phyloP scores from a whole-genome alignment of 1,139 yeast species.

The Zhuliangozyma parablackwelliae region DNA sequence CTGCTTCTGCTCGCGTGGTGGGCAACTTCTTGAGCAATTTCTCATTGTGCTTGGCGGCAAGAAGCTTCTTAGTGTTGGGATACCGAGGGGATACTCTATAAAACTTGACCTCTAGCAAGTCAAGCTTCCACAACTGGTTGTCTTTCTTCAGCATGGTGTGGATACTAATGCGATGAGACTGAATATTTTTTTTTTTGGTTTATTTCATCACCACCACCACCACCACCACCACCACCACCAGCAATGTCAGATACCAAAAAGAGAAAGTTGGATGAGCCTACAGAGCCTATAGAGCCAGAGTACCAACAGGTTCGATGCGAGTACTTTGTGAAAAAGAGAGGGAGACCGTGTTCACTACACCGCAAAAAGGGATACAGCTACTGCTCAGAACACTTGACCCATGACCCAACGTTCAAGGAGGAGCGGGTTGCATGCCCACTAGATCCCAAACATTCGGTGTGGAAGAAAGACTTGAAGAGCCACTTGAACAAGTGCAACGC shows the following conservation, averaged over 20 bases:
- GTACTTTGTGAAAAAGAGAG: conserved; percentile 43
- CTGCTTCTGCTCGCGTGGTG: conserved; percentile 36
- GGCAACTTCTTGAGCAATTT: conserved; percentile 43
- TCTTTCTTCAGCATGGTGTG: conserved; percentile 6
- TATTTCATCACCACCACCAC: neutral
- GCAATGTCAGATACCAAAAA: conserved; percentile 11
- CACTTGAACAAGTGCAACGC: conserved; percentile 67
- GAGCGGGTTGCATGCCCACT: conserved; percentile 71
- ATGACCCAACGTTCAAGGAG: conserved; percentile 10
- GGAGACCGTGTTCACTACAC: conserved; percentile 59
- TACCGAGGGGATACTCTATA: conserved; percentile 46
- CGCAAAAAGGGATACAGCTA: conserved; percentile 44
- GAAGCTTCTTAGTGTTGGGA: conserved; percentile 46
- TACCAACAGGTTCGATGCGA: conserved; percentile 34
- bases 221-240: conserved; percentile 2
- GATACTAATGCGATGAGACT: conserved; percentile 4
- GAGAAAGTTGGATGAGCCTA: conserved; percentile 10
- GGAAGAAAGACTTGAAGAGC: conserved; percentile 50
- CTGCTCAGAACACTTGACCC: conserved; percentile 60
- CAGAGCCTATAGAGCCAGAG: conserved; percentile 33
- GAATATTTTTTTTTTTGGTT: conserved; percentile 1
- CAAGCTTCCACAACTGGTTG: conserved; percentile 44
- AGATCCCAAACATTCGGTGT: conserved; percentile 71
- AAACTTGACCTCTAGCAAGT: conserved; percentile 48
- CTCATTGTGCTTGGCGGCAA: conserved; percentile 43